Evolutionary conservation across 148 eudicot species (phyloP), one percentile per base, ranked within the genome.

Genomic region (Vaccinium macrocarpon): DNA sequence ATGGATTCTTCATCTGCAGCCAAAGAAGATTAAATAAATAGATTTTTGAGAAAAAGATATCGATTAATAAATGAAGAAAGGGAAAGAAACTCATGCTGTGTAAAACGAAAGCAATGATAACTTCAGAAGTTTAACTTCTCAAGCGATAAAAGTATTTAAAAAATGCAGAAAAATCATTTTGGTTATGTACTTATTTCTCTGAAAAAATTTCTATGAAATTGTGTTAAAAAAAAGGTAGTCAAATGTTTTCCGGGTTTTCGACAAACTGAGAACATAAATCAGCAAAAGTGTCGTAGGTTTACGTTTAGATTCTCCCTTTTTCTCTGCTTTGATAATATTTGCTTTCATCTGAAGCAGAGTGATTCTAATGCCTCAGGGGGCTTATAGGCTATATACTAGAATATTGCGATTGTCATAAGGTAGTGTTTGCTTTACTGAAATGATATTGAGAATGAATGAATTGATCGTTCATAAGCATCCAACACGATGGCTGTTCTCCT

Each of bases 1-100:
- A 66, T 80, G 32, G 92, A 87, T 51, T 93, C 98, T 76, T 88
- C 89, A 82, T 91, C 98, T 95, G 87, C 56, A 49, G 14, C 55
- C 73, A 73, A 25, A 78, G 1, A 75, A 29, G 56, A 74, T 3
- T 42, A 5, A 27, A 70, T 19, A 5, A 73, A 25, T 25, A n/a
- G 8, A 51, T 52, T 5, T 27, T 42, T 14, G 15, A 49, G n/a
- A 13, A 62, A 32, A 38, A 23, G n/a, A 35, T 10, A 14, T 9
- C 11, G 3, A 52, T 12, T 2, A 14, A 14, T 11, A 51, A 51
- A 52, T 1, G 1, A 27, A 23, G 19, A 11, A 78, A 78, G 18
- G 25, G 42, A 27, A 78, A 76, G 13, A 18, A n/a, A 48, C n/a
- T 29, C 49, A 42, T 6, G 25, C 48, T 42, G 48, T 12, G 78